Evolutionary conservation across 1,284 basidiomycete species (phyloP).

Genomic region (Ganoderma resinaceum): DNA sequence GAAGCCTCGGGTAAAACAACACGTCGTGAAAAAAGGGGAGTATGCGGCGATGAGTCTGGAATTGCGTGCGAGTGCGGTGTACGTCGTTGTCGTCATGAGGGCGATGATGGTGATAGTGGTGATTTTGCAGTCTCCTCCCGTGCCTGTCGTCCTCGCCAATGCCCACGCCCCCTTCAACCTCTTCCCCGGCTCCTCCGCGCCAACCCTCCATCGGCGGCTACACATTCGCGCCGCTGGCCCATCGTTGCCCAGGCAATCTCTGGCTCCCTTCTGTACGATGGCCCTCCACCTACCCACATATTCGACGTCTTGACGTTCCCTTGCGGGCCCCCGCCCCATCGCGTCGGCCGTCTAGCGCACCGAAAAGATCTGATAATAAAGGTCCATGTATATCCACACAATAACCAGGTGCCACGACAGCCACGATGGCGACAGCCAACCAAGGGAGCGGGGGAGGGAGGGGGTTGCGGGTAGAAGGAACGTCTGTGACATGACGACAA

Average conservation of each 20-base stretch:
- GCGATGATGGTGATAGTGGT: constrained; percentile 20
- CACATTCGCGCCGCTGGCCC: not conserved
- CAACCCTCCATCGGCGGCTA: not conserved
- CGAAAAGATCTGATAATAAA: constrained; percentile 24
- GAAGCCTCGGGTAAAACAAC: constrained; percentile 31
- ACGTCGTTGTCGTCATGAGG: constrained; percentile 17
- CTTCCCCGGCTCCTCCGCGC: not conserved
- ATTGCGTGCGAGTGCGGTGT: constrained; percentile 28
- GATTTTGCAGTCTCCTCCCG: constrained; percentile 27
- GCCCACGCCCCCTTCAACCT: not conserved
- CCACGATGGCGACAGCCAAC: constrained; percentile 31
- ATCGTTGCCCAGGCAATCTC: constrained; percentile 3
- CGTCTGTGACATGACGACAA: constrained; percentile 36
- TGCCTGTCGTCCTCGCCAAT: constrained; percentile 9
- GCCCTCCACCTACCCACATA: constrained; percentile 24
- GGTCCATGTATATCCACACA: constrained; percentile 32
- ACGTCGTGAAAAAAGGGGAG: constrained; percentile 24
- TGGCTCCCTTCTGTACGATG: constrained; percentile 8
- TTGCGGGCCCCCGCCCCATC: constrained; percentile 19
- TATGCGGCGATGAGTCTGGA: constrained; percentile 34
- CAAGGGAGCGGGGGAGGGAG: constrained; percentile 19
- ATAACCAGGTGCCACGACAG: constrained; percentile 27
- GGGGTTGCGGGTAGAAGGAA: constrained; percentile 24
- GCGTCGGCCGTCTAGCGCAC: constrained; percentile 22
- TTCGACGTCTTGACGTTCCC: constrained; percentile 26